Base-by-base conservation (phyloP, 75 land plant genomes). In the Pseudotsuga menziesii region DNA sequence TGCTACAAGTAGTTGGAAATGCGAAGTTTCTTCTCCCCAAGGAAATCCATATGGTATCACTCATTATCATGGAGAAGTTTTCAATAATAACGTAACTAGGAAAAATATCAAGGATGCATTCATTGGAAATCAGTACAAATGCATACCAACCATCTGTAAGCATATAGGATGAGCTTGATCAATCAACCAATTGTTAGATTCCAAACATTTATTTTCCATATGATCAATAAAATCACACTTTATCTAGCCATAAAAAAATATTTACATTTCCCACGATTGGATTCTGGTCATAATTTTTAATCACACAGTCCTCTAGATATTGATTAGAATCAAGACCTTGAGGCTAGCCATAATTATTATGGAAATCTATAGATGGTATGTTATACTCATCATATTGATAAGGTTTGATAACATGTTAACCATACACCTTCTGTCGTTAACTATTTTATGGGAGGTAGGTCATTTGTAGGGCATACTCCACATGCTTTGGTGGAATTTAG, bases 401-500 rank as follows among this genome's bases (percentile, higher is more conserved):
- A 87, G 60, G 26, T 61, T 77, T 57, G 72, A 12, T 54, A 75
- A 52, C 76, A 58, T 25, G 52, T 25, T 25, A 56, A 78, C 25
- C 41, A 11, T 29, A 64, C 83, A 19, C 89, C 86, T 57, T 62
- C 67, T 17, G 79, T 85, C 16, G 4, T 39, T 39, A 75, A 75
- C 76, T 61, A 70, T 77, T 64, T 84, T 15, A 79, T 76, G 56
- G 85, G 73, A 15, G 82, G 86, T 57, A 81, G 89, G 76, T 89
- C 98, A 63, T 88, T 91, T 56, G 91, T 85, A 14, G 89, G 93
- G n/a, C 92, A 91, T 64, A 93, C 95, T 61, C 83, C 91, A 56
- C 95, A 92, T 89, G 87, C 93, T 15, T 78, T 95, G 57, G 91
- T 86, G 67, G 78, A 90, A 57, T 95, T 95, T 85, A 93, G 98